Evolutionary conservation across 768 basidiomycete genomes (phyloP).

Genomic region (Mycena capillaripes): DNA sequence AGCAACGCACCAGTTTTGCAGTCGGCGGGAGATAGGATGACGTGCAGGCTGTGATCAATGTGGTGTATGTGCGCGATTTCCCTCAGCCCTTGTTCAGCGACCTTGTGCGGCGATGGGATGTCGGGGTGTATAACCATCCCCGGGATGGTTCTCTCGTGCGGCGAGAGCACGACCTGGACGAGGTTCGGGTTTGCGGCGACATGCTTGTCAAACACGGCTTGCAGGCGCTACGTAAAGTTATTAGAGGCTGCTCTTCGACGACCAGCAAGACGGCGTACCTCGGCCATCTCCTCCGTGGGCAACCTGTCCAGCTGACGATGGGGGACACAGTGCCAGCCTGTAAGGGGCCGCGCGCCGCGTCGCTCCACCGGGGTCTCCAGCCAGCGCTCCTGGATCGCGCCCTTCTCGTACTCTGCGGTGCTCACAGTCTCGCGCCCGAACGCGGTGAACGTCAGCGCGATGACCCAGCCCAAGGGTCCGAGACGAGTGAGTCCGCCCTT

Average conservation of each 20-base stretch:
- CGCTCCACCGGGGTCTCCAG: conserved; percentile 33
- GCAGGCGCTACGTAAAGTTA: conserved; percentile 17
- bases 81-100: conserved; percentile 30
- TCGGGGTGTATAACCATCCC: conserved; percentile 38
- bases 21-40: conserved; percentile 43
- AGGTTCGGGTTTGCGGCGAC: conserved; percentile 35
- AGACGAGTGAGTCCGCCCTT: conserved; percentile 3
- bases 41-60: conserved; percentile 42
- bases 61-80: conserved; percentile 45
- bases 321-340: conserved; percentile 43
- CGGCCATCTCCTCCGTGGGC: conserved; percentile 30
- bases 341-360: conserved; percentile 37
- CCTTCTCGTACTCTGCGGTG: conserved; percentile 27
- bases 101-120: conserved; percentile 36
- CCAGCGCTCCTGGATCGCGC: conserved; percentile 34
- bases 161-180: conserved; percentile 37
- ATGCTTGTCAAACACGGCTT: conserved; percentile 32
- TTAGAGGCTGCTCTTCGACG: background rate
- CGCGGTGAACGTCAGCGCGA: conserved; percentile 16
- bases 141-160: conserved; percentile 35
- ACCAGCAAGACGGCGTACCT: conserved; percentile 24
- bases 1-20: conserved; percentile 40
- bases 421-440: conserved; percentile 35
- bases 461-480: conserved; percentile 28
- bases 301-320: conserved; percentile 41